These are phyloP conservation scores for Eucalyptus guilfoylei DNA, from an alignment of 345 rosid genomes.

Conservation along the genomic window DNA sequence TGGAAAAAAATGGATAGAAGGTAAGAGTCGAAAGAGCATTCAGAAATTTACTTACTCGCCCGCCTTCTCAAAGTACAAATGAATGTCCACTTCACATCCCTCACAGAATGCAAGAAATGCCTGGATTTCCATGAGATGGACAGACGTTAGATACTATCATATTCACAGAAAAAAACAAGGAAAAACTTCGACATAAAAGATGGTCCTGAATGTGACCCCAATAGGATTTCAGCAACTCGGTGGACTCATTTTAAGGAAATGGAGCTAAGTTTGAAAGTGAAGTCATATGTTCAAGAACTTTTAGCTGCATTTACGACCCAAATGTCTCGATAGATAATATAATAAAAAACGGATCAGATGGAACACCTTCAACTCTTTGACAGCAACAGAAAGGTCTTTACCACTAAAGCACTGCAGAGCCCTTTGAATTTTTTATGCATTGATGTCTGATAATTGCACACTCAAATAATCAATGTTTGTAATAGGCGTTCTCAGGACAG, in stretches of 20 bases:
- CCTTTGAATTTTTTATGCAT: no score
- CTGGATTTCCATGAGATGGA: constrained; percentile 15
- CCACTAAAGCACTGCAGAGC: no score
- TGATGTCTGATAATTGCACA: no score
- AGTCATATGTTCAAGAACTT: background rate
- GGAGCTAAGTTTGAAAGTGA: background rate
- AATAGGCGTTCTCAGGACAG: no score
- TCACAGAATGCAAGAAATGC: constrained; percentile 89
- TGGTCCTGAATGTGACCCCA: no score
- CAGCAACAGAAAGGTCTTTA: constrained; percentile 4
- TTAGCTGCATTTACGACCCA: background rate
- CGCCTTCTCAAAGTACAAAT: constrained; percentile 65
- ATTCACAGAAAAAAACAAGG: background rate
- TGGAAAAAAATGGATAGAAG: background rate
- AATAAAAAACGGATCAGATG: no score
- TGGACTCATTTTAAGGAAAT: background rate
- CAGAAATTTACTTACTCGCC: constrained; percentile 68
- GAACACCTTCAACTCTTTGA: constrained; percentile 75
- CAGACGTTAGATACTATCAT: background rate
- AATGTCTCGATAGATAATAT: background rate
- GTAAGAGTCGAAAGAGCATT: background rate
- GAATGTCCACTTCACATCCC: constrained; percentile 85
- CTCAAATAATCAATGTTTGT: no score
- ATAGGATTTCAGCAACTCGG: no score
- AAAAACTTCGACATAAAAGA: no score